Base-by-base conservation (phyloP, 148 eudicot genomes). In the Vaccinium vitisidaea region DNA sequence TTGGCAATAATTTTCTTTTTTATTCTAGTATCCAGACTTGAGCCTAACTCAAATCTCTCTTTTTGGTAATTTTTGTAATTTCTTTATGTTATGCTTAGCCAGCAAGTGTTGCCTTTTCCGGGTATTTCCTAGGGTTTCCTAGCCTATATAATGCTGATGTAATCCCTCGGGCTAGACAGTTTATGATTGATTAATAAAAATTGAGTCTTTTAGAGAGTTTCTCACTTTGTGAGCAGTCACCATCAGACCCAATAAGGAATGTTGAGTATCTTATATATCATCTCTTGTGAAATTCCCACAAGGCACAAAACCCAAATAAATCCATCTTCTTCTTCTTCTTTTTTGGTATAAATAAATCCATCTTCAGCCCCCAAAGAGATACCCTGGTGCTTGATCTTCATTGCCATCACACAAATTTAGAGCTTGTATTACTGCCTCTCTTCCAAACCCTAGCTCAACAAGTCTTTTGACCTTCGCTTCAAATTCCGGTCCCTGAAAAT, bases 391-490 rank as follows among this genome's bases (percentile, higher is more conserved):
- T 88, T 92, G 95, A 21, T 96, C 98, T 91, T 96, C 98, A 67
- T 96, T 94, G 82, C 98, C 96, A 82, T 92, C 84, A 70, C 80
- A 91, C 77, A 94, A 84, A 85, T 93, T 90, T 15, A 94, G 91
- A 80, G 98, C 98, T 83, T 96, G 93, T 81, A 93, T 80, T 25
- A 92, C 98, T 61, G 91, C 89, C 32, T 91, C 94, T 80, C 99
- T 89, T 67, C 88, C 94, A 84, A 97, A 97, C 63, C 98, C 98
- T 23, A 97, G 90, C 87, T 97, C 99, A 43, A 95, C 88, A 59
- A 97, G 98, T 90, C 89, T 95, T 67, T 92, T 83, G 9, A 97
- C 90, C 92, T 97, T 95, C 59, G 98, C 95, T 90, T 97, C 98
- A 88, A 94, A 95, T 39, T 92, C 94, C 54, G 96, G 69, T 82